Evolutionary conservation across 225 moss, liverwort and hornwort genomes (phyloP), one percentile per base, ranked within the genome.

Genomic region (Pseudoscleropodium purum): DNA sequence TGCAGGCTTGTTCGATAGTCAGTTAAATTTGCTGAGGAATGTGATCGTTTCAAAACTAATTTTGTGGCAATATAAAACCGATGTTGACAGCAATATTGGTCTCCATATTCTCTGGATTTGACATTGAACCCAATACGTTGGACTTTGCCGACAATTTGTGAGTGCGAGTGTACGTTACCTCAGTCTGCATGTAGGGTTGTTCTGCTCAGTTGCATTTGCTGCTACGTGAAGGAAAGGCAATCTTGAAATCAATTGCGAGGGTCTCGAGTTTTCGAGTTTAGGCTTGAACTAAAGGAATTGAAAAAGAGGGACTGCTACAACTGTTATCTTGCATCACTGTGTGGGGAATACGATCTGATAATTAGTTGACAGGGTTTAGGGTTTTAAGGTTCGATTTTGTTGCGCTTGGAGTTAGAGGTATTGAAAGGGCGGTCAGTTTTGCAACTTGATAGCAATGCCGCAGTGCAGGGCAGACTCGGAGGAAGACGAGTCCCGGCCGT

Each of bases 401-500:
- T 80, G 64, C 18, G 33, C 57, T 57, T 59, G 47, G 34, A 60
- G 60, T 21, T 52, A 18, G n/a, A 36, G 66, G 19, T n/a, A 20
- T n/a, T 69, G 60, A 34, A 62, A 63, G 63, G 8, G 61, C 43
- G 6, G 12, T 18, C 52, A 75, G 45, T 47, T 61, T 61, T 76
- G 47, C 86, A 87, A 39, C 16, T 67, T 43, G 57, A 43, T 56
- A 80, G 66, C 63, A 47, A 81, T 85, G 89, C 89, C 81, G 73
- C 85, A 89, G 52, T 80, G 52, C 72, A 34, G 73, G 47, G 68
- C 49, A 79, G 90, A 90, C 43, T 59, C 77, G 59, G 57, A 27
- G 34, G 90, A 90, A 39, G 91, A 89, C 39, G 92, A 92, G 17
- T 64, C 86, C 66, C 90, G 91, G 14, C 87, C 93, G 6, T 74